These are phyloP conservation scores for Pseudogymnoascus sp. DNA, from an alignment of 2,329 filamentous ascomycete genomes.

Conservation along the genomic window DNA sequence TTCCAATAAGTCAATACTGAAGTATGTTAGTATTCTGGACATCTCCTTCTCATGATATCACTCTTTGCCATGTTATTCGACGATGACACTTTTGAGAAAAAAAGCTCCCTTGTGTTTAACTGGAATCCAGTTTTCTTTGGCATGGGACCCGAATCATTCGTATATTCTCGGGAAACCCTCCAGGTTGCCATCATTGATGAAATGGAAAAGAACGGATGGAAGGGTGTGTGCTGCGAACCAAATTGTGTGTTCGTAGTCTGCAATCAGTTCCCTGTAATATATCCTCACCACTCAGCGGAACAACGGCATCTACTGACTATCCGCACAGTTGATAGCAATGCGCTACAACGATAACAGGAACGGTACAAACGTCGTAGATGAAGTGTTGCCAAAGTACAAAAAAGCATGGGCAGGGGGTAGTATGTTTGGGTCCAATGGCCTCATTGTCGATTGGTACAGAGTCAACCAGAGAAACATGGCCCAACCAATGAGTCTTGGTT, in stretches of 20 bases:
- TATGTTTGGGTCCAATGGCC: slow-evolving; percentile 24
- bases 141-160: slow-evolving; percentile 30
- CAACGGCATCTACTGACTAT: slow-evolving; percentile 2
- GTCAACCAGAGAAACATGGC: slow-evolving; percentile 25
- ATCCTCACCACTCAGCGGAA: background rate
- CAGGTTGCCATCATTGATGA: slow-evolving; percentile 30
- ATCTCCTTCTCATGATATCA: slow-evolving; percentile 33
- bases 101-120: slow-evolving; percentile 28
- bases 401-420: slow-evolving; percentile 29
- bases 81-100: slow-evolving; percentile 32
- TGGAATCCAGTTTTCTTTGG: slow-evolving; percentile 35
- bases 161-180: slow-evolving; percentile 28
- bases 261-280: slow-evolving; percentile 36
- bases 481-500: slow-evolving; percentile 17
- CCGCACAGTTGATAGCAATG: slow-evolving; percentile 30
- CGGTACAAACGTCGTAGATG: slow-evolving; percentile 26
- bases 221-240: slow-evolving; percentile 37
- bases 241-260: slow-evolving; percentile 35
- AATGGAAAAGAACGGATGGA: slow-evolving; percentile 33
- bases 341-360: slow-evolving; percentile 30
- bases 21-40: slow-evolving; percentile 28
- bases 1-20: background rate
- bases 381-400: slow-evolving; percentile 32
- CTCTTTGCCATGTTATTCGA: slow-evolving; percentile 37
- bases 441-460: slow-evolving; percentile 23